Conservation (phyloP, 305 asterid genomes). For the Lippia alba region DNA sequence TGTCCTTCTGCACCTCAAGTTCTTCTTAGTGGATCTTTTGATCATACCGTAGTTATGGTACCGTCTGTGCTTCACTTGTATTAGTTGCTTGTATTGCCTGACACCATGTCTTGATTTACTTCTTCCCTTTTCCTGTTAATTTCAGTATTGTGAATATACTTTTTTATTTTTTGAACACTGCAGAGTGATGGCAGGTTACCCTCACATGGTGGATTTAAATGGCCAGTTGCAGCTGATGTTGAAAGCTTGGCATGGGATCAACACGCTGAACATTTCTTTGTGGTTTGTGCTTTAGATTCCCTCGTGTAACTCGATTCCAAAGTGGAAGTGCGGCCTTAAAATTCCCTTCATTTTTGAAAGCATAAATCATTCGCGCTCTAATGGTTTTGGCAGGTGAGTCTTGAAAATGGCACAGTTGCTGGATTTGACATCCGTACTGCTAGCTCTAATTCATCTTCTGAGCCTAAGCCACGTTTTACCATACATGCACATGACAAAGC, state of each 20-base stretch:
- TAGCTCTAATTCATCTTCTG: conserved; percentile 47
- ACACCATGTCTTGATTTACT: conserved; percentile 11
- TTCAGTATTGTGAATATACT: conserved; percentile 11
- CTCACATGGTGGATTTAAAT: conserved; percentile 67
- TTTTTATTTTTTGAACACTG: conserved; percentile 29
- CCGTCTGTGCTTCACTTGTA: background rate
- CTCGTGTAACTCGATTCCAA: background rate
- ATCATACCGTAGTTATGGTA: conserved; percentile 82
- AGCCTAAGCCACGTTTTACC: conserved; percentile 63
- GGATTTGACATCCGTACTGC: conserved; percentile 79
- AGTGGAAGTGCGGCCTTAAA: conserved; percentile 3
- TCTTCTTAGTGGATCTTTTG: conserved; percentile 95
- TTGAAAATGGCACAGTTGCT: conserved; percentile 78
- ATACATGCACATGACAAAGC: conserved; percentile 93
- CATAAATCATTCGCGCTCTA: background rate
- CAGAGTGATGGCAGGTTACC: conserved; percentile 80
- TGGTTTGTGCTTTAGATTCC: conserved; percentile 59
- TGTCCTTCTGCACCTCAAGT: conserved; percentile 71
- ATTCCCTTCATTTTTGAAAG: background rate
- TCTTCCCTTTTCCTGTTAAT: background rate
- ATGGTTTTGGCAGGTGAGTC: conserved; percentile 69
- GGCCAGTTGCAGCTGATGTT: conserved; percentile 78
- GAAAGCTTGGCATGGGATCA: conserved; percentile 97
- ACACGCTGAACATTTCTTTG: conserved; percentile 72
- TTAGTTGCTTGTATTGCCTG: background rate